Evolutionary conservation across 2,329 filamentous ascomycete species (phyloP), one percentile per base, ranked within the genome.

Genomic region (Phaeosphaeriaceae sp.): DNA sequence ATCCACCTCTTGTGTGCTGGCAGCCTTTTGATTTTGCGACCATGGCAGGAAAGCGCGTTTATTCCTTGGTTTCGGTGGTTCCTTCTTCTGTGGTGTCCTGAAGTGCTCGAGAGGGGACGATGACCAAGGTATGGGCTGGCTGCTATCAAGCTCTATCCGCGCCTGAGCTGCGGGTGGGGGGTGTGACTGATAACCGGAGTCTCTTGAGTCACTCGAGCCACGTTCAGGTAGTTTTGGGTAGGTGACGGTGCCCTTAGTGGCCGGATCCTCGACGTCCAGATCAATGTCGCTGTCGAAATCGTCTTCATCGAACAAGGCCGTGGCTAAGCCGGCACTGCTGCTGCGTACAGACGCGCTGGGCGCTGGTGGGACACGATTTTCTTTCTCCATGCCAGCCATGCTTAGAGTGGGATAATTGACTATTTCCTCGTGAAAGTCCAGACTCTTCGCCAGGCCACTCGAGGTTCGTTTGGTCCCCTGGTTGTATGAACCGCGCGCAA

Each of bases 271-370:
- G 51, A 88, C 85, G 61, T 93, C 91, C 22, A 96, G 81, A 54
- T 92, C 86, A 20, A 89, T 85, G 66, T 97, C 93, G 72, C 94
- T 91, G 68, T 92, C 92, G 65, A 96, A 95, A 71, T 97, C 93
- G 67, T 94, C 89, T 61, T 93, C 91, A 58, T 88, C 86, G 62
- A 93, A 91, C 25, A 70, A 54, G 5, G 69, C 69, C 3, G 65
- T 56, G 44, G 69, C 58, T 22, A 79, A 73, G 9, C 58, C 55
- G 6, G 60, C 36, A 15, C 57, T 56, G 13, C 67, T 66, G 45
- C 51, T 65, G 31, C 61, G 58, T 21, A 54, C 56, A 4, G 60
- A 48, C 10, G 63, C 54, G n/a, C 62, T 62, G 22, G 62, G 64
- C 7, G 58, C 54, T 24, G 49, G 36, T n/a, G 65, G 58, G 3